These are phyloP conservation scores for Globisporangium rhizosaccharum DNA, from an alignment of 352 stramenopile genomes.

Conservation along the genomic window DNA sequence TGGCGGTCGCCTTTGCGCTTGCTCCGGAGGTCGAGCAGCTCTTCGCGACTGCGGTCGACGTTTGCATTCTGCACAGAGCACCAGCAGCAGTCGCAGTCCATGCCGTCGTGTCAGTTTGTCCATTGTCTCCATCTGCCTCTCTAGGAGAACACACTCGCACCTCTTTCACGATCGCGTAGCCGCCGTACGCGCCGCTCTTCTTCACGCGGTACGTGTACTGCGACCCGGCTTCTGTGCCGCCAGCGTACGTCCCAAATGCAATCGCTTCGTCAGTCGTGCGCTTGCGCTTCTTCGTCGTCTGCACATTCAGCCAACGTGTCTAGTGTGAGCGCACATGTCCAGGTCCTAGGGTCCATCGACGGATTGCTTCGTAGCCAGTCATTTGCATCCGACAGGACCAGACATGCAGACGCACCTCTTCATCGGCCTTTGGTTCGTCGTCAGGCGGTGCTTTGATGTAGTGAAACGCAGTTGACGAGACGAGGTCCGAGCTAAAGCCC, in stretches of 20 bases:
- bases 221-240: conserved; percentile 67
- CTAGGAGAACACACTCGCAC: conserved; percentile 13
- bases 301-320: background rate
- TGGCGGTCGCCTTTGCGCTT: conserved; percentile 88
- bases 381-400: background rate
- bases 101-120: background rate
- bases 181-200: conserved; percentile 78
- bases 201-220: conserved; percentile 76
- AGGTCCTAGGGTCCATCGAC: no score
- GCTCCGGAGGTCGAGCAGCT: conserved; percentile 76
- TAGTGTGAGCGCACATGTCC: no score
- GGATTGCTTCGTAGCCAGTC: no score
- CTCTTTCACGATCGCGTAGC: conserved; percentile 85
- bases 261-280: conserved; percentile 45
- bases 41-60: conserved; percentile 65
- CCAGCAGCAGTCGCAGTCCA: no score
- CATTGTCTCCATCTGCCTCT: no score
- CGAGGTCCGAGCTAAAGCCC: conserved; percentile 84
- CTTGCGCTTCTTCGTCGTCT: conserved; percentile 47
- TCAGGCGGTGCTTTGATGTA: conserved; percentile 84
- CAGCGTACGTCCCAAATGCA: conserved; percentile 87
- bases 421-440: conserved; percentile 32
- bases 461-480: conserved; percentile 85
- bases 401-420: conserved; percentile 19
- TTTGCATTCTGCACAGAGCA: conserved; percentile 27